Base-by-base conservation (phyloP, 108 stramenopile species). In the Cyclotella cryptica region DNA sequence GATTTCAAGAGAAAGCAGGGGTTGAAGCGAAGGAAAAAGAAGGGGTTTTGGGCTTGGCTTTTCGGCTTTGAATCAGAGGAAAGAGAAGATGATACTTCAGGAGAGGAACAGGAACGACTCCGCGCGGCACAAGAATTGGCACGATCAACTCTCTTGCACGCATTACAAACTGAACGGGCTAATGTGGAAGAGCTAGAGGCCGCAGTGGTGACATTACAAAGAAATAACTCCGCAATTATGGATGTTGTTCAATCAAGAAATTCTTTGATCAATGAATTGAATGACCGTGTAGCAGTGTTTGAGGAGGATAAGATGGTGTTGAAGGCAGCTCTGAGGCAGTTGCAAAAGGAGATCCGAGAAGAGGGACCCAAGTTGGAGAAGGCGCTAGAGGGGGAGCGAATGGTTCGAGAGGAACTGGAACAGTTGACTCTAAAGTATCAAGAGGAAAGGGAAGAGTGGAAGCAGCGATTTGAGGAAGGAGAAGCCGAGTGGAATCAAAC, bases 281-380 rank as follows among this genome's bases (percentile, higher is more conserved):
- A 95, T 76, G 89, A 89, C 66, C 84, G 93, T 15, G 88, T 95
- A 12, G 87, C 90, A 8, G 89, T 91, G 1, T 95, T 95, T 78
- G 93, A 95, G 75, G 93, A 95, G 60, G 93, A 95, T 67, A 95
- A 91, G 66, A 79, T 95, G 54, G 92, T 95, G 0, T 65, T 95
- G 45, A 92, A 91, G 81, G 93, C 93, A 41, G 93, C 93, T n/a
- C 61, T 95, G 41, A 58, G 87, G 30, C 92, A 95, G 65, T 76
- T 95, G 44, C 90, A 90, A 71, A 89, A 88, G 64, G 93, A 95
- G 74, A 95, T 95, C 63, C 90, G 87, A 57, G 91, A 92, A 58
- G 92, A 93, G 72, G 91, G 79, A 28, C 89, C 89, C 2, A 44
- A 61, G 21, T 27, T 59, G 35, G 71, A 72, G 44, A 89, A 93